These are phyloP conservation scores for Globisporangium abappressorium DNA, from an alignment of 352 stramenopile species.

Conservation along the genomic window DNA sequence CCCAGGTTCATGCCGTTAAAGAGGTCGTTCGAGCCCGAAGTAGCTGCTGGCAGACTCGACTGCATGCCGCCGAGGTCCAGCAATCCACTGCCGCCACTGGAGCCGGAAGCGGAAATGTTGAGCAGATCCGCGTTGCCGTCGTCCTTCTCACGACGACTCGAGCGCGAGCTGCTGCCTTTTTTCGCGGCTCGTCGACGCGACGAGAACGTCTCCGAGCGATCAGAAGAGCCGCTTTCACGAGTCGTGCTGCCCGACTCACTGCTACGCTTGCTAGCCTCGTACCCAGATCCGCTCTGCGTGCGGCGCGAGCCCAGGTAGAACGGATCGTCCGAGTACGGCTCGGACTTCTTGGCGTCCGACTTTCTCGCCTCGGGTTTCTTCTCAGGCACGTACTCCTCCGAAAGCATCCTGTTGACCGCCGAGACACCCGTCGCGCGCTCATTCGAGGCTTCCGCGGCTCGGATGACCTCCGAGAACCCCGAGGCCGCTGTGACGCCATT, in stretches of 20 bases:
- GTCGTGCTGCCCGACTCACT: neutral
- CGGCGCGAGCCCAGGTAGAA: constrained; percentile 65
- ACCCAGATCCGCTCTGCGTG: constrained; percentile 38
- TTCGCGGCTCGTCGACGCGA: constrained; percentile 64
- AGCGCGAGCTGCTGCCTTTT: constrained; percentile 47
- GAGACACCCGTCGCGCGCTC: constrained; percentile 61
- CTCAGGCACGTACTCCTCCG: constrained; percentile 74
- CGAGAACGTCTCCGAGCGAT: constrained; percentile 70
- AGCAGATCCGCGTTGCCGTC: constrained; percentile 56
- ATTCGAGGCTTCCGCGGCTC: constrained; percentile 61
- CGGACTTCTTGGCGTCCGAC: constrained; percentile 33
- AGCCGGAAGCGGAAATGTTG: constrained; percentile 37
- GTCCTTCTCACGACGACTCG: constrained; percentile 51
- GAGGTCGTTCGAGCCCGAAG: constrained; percentile 34
- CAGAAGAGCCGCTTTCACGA: constrained; percentile 29
- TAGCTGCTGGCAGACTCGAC: constrained; percentile 38
- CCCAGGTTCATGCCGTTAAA: constrained; percentile 68
- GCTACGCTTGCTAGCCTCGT: constrained; percentile 25
- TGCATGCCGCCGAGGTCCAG: constrained; percentile 47
- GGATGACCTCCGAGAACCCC: constrained; percentile 64
- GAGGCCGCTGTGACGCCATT: constrained; percentile 55
- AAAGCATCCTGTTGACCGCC: constrained; percentile 75
- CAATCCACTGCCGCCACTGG: constrained; percentile 31
- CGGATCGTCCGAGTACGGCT: constrained; percentile 77
- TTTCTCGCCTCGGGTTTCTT: constrained; percentile 25